A percentile compares a stretch with the other conserved stretches of the same genome.
Conservation (phyloP, 2,329 filamentous ascomycete species). For the Paracoccidioides brasiliensis region DNA sequence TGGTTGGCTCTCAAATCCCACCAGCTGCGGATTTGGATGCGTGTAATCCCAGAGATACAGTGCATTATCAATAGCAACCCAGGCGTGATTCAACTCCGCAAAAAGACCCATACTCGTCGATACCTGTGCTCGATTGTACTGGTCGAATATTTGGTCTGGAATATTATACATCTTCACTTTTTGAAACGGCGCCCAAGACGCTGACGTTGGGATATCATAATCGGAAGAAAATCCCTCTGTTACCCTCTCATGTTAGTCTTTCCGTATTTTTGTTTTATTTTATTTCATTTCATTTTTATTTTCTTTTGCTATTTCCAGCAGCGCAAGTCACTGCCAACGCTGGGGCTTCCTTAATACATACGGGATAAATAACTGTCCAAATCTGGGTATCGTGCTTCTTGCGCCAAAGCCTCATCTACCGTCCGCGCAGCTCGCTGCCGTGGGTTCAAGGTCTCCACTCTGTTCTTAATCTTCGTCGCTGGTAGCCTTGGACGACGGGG, state of each 20-base stretch:
- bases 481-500: conserved; percentile 6
- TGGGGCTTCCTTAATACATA: conserved; percentile 37
- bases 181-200: conserved; percentile 80
- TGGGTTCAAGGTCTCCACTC: conserved; percentile 46
- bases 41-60: conserved; percentile 98
- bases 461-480: conserved; percentile 27
- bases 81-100: conserved; percentile 86
- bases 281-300: no score
- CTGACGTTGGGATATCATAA: conserved; percentile 60
- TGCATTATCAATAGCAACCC: conserved; percentile 90
- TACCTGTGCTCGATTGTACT: conserved; percentile 77
- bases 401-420: conserved; percentile 64
- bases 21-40: conserved; percentile 74
- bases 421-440: conserved; percentile 69
- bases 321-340: no score
- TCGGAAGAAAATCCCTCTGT: conserved; percentile 80
- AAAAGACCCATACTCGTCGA: conserved; percentile 93
- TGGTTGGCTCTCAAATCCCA: conserved; percentile 80
- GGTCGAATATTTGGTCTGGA: conserved; percentile 81
- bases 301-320: no score
- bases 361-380: conserved; percentile 80
- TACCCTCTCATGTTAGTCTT: neutral
- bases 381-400: conserved; percentile 73
- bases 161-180: conserved; percentile 77
- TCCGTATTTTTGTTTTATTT: no score